Percentiles rank a stretch among this genome's conserved stretches.
Conservation (phyloP, 2,329 filamentous ascomycete species). For the Tolypocladium endophyticum region DNA sequence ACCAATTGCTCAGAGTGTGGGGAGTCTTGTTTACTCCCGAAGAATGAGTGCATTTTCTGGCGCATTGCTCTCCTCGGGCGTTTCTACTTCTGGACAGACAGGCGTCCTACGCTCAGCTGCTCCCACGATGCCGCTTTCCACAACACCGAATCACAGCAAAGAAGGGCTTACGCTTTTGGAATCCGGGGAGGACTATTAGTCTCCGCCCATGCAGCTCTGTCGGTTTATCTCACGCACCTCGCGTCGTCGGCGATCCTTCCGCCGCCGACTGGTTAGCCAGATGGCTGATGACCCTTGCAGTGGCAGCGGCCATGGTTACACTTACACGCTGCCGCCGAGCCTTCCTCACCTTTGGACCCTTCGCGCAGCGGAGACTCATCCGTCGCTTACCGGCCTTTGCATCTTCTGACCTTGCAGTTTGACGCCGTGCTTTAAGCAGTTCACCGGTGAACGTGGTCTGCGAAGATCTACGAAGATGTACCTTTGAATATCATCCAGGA, state of each 20-base stretch:
- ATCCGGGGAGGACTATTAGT: background rate
- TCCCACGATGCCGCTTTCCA: background rate
- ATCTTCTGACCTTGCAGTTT: background rate
- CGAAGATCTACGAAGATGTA: background rate
- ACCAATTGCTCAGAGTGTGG: background rate
- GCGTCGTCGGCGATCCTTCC: background rate
- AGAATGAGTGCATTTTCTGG: background rate
- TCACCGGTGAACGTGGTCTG: background rate
- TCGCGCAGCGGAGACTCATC: slow-evolving; percentile 1
- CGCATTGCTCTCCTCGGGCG: background rate
- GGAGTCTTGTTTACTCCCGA: too few species aligned
- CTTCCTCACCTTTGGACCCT: background rate
- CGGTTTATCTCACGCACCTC: background rate
- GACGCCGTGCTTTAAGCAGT: background rate
- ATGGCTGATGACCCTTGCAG: background rate
- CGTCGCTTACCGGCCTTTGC: background rate
- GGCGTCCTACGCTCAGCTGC: background rate
- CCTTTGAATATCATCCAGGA: background rate
- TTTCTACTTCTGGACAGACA: background rate
- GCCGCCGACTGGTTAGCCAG: background rate
- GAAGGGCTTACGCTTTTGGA: background rate
- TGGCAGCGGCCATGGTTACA: background rate
- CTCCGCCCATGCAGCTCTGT: background rate
- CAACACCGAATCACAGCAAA: background rate
- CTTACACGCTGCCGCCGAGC: background rate